Evolutionary conservation across 768 basidiomycete genomes (phyloP), one percentile per base, ranked within the genome.

Genomic region (Pholiota conissans): DNA sequence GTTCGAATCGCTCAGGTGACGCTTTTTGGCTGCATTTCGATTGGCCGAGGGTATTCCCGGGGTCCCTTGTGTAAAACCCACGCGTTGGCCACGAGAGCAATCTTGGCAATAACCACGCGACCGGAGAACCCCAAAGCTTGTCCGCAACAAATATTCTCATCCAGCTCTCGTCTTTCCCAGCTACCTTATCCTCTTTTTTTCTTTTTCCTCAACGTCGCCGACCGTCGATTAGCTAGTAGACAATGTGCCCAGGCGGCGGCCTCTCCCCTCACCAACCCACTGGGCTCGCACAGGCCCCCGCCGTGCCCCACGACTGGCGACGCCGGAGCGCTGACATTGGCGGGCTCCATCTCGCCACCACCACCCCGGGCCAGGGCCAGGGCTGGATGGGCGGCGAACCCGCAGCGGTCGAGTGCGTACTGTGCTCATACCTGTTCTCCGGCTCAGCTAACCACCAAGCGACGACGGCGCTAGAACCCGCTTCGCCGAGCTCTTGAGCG

Each of bases 271-370:
- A 54, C 26, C 32, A 35, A 46, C 51, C 61, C 24, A 30, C 56
- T 13, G 42, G 29, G 10, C 14, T 46, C 13, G 18, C 55, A 30
- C 20, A 55, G 30, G 29, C 52, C 51, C 57, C 56, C 7, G 53
- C 53, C 26, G 55, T 59, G 49, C 62, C 62, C 10, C 67, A 58
- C 46, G 64, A 68, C 52, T 69, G 65, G 69, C 64, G 70, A 57
- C 78, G 94, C 52, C 77, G 91, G 47, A 94, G 91, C 68, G 93
- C 95, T 55, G 95, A 98, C 72, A 82, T 92, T 40, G 95, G 95
- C 11, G 95, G 94, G 29, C 81, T 98, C 57, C 85, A 87, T 56
- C 86, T 93, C 49, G 93, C 93, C 0, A 82, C 90, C 49, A 78
- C 75, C 56, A 83, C 82, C 62, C 75, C 71, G 47, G 84, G 82